A percentile compares a stretch with the other conserved stretches of the same genome.
Conservation (phyloP, 75 land plant species). For the Larix kaempferi region DNA sequence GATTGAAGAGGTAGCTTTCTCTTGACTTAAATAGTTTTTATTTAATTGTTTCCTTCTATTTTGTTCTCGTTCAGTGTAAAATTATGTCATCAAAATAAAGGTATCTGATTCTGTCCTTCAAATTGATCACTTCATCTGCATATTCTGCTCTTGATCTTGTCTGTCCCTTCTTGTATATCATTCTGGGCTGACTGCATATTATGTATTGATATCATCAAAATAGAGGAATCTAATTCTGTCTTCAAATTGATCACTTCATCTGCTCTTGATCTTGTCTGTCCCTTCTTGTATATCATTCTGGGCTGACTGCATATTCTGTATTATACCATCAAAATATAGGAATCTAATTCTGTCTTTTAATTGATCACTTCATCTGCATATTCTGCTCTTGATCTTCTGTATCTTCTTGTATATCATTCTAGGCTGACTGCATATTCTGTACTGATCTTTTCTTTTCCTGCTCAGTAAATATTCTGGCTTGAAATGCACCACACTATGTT, state of each 20-base stretch:
- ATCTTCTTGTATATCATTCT: too few relatives aligned
- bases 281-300: not conserved
- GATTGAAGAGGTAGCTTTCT: conserved; percentile 37
- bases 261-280: not conserved
- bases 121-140: too few relatives aligned
- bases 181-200: not conserved
- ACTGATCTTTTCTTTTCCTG: too few relatives aligned
- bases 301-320: too few relatives aligned
- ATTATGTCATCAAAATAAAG: not conserved
- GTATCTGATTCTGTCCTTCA: too few relatives aligned
- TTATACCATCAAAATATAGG: not conserved
- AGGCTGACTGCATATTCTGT: too few relatives aligned
- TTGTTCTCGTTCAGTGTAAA: not conserved
- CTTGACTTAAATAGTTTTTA: not conserved
- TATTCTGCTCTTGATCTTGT: not conserved
- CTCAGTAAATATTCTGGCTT: too few relatives aligned
- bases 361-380: not conserved
- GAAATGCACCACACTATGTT: too few relatives aligned
- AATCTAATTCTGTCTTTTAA: too few relatives aligned
- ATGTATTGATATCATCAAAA: not conserved
- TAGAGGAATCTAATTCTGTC: too few relatives aligned
- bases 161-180: not conserved
- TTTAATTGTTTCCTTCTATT: not conserved
- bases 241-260: too few relatives aligned
- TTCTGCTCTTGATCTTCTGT: not conserved